Base-by-base conservation (phyloP, 2,329 filamentous ascomycete species). In the Ambrosiella beaveri region DNA sequence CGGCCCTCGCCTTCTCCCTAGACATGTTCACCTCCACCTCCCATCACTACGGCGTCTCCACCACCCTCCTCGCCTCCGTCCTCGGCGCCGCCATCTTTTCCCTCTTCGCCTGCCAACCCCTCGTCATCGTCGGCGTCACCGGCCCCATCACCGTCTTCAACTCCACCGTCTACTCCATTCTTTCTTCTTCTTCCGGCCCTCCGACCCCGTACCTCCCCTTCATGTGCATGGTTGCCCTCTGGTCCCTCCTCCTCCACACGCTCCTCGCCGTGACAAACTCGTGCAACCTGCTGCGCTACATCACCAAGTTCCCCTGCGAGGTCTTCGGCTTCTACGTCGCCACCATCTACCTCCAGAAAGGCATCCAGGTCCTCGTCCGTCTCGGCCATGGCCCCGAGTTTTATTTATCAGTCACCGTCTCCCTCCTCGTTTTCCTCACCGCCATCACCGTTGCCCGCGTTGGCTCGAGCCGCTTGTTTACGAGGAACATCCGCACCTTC, bases 301-400 rank as follows among this genome's bases (percentile, higher is more conserved):
- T 95, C 19, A 95, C 89, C 0, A 79, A 88, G 12, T 95, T 95
- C 67, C 88, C 88, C 27, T 95, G 89, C 71, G 89, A 95, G 68
- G 93, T 91, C 65, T 95, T 95, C 64, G 89, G 88, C 55, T 94
- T 95, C 71, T 95, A 95, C 67, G 88, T 95, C 53, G 88, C 88
- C 59, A 89, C 86, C 66, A 91, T 95, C 69, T 95, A 95, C 67
- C 75, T 95, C 17, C 88, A 95, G 66, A 95, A 95, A 70, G 88
- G 88, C 13, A 84, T 95, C 62, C 87, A 95, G 69, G 86, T 94
- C 12, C 77, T 95, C 17, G 84, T 82, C 49, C 78, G 84, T 11
- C 85, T 94, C 65, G 89, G 86, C 69, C 66, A 74, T 68, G 69
- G 74, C 63, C 76, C 74, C 54, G 78, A 85, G 67, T 73, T 93